Base-by-base conservation (phyloP, 192 early-diverging fungal genomes). In the Entophlyctis helioformis region DNA sequence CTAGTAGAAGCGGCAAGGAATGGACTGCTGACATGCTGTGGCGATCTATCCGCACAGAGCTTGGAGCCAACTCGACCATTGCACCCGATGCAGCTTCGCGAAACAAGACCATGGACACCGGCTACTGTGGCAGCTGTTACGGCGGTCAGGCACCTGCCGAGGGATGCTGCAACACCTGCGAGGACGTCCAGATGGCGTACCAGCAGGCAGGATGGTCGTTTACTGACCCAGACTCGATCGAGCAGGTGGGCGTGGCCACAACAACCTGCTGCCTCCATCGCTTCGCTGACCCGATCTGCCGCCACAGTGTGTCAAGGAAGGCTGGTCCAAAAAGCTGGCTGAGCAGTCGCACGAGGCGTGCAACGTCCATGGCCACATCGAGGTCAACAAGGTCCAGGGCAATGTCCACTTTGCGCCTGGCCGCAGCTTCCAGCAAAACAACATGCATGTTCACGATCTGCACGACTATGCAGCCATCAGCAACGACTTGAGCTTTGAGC, bases 131-230 rank as follows among this genome's bases (percentile, higher is more conserved):
- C 16, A 69, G 70, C 39, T 98, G 94, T 67, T 94, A 90, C 51
- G 89, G 89, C 35, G 91, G 76, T 9, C 43, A 48, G 19, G 38
- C 63, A 11, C 82, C 84, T 1, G 65, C 58, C 12, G 67, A 65
- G 42, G 84, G 83, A 19, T 98, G 95, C 69, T 96, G 95, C 59
- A 89, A 93, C 56, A 89, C 87, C 1, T 98, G 95, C 58, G 83
- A 86, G 15, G 87, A 89, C 15, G 90, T 98, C 22, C 66, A 81
- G 31, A 71, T 84, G 54, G 87, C 90, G 1, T 95, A 98, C 58
- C 63, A 57, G 9, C 72, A 75, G 24, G 66, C 63, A 32, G 86
- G 85, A 39, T 98, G 95, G 95, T 76, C 82, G 1, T 86, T 92
- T 42, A 66, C 62, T 3, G 64, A 77, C 33, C 71, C 84, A 0